Evolutionary conservation across 805 yeast genomes (phyloP).

Genomic region (Barnettozyma populi): DNA sequence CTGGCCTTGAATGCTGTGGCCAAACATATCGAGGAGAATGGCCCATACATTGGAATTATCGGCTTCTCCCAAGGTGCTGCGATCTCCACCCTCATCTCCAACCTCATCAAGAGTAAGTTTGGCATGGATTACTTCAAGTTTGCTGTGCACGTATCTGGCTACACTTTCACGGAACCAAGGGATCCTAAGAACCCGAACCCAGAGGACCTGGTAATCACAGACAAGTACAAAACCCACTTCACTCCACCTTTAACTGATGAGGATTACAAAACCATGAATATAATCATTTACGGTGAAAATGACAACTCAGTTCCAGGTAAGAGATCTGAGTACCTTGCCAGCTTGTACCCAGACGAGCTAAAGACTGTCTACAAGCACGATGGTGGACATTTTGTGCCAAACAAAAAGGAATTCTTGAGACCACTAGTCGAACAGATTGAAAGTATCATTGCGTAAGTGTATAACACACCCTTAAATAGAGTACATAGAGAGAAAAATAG

Average conservation of each 20-base stretch:
- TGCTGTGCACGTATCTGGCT: constrained; percentile 73
- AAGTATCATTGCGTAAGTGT: not conserved
- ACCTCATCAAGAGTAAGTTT: constrained; percentile 42
- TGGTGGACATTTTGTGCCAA: constrained; percentile 96
- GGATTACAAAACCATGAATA: constrained; percentile 35
- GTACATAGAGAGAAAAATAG: not conserved
- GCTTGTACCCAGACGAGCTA: constrained; percentile 42
- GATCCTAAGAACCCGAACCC: constrained; percentile 21
- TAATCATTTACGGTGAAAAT: constrained; percentile 80
- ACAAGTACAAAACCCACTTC: constrained; percentile 29
- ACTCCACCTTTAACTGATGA: constrained; percentile 23
- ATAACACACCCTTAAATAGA: not conserved
- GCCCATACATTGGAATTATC: constrained; percentile 82
- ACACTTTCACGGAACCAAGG: constrained; percentile 38
- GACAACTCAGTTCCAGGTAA: constrained; percentile 82
- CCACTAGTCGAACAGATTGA: constrained; percentile 37
- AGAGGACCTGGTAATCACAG: constrained; percentile 32
- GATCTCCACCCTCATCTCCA: constrained; percentile 63
- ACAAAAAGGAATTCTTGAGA: constrained; percentile 54
- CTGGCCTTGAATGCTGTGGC: constrained; percentile 44
- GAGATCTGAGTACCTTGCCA: constrained; percentile 57
- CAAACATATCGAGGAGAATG: constrained; percentile 51
- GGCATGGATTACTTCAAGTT: constrained; percentile 47
- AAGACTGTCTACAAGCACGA: constrained; percentile 68
- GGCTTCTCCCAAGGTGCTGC: constrained; percentile 98